Base-by-base conservation (phyloP, 257 asterid species). In the Paulownia fortunei region DNA sequence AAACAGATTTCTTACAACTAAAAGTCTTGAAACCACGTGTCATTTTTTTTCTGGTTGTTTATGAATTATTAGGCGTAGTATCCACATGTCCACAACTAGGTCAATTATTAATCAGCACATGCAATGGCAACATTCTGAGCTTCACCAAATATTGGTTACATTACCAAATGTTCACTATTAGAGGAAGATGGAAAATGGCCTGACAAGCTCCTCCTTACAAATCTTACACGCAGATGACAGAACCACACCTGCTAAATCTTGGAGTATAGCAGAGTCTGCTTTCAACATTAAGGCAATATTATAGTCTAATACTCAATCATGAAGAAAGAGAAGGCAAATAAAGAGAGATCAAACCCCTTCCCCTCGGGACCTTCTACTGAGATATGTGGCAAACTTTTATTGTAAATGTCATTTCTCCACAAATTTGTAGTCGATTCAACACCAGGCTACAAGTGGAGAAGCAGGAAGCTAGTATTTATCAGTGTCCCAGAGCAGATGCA, bases 31-130 rank as follows among this genome's bases (percentile, higher is more conserved):
- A 49, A 8, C 23, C 23, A 24, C 3, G 37, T 58, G 37, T 23
- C 63, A 56, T 23, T 62, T 62, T 34, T 6, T 34, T 0, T 32
- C 16, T 63, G n/a, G 7, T 8, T 34, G 26, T 63, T 4, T 8
- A 16, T 63, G 49, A 32, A 27, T 63, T 64, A 36, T 64, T 51
- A 36, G 70, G 49, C 1, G 0, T 8, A 62, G 32, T 1, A 23
- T 32, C 46, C 69, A 63, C 70, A 18, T 8, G 16, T 9, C 27
- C 69, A 30, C 4, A 64, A 8, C 27, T 10, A 18, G 49, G 7
- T 36, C 70, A 64, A n/a, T 64, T 63, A 67, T 42, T 44, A 21
- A 44, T 24, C 58, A 67, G 11, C 58, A 67, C 58, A 42, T 67
- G 56, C 37, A 21, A 37, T 67, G 37, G 21, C 5, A 26, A 5